Percentiles rank a stretch among this genome's conserved stretches.
Conservation (phyloP, 2,329 filamentous ascomycete genomes). For the Aspergillus melleus region DNA sequence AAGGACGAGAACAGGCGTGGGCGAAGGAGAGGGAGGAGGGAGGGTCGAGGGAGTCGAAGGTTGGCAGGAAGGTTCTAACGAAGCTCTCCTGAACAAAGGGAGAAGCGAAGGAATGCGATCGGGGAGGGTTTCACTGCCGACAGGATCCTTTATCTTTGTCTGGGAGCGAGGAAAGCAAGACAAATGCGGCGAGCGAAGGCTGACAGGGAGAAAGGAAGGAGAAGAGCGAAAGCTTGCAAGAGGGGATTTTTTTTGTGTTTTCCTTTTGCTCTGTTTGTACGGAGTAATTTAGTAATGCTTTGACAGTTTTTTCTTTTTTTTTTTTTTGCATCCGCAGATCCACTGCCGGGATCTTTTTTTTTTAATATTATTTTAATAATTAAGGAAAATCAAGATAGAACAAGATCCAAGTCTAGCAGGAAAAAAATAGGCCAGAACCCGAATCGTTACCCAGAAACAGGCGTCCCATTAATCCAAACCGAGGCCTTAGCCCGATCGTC, state of each 20-base stretch:
- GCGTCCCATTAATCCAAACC: conserved; percentile 12
- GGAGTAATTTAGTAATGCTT: conserved; percentile 26
- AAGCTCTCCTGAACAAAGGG: conserved; percentile 21
- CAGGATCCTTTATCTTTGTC: conserved; percentile 3
- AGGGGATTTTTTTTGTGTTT: conserved; percentile 29
- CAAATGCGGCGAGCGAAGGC: conserved; percentile 1
- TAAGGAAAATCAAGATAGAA: conserved; percentile 1
- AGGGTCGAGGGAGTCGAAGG: conserved; percentile 15
- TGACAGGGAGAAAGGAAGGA: conserved; percentile 9
- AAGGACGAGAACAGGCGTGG: conserved; percentile 9
- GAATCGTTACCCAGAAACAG: conserved; percentile 11
- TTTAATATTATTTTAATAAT: background rate
- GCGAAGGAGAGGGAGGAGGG: conserved; percentile 2
- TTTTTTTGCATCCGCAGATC: conserved; percentile 29
- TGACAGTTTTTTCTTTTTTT: conserved; percentile 17
- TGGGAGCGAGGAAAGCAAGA: background rate
- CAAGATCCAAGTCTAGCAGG: conserved; percentile 1
- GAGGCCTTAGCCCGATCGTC: conserved; percentile 10
- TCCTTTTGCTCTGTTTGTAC: conserved; percentile 37
- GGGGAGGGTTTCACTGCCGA: conserved; percentile 4
- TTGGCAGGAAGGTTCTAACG: conserved; percentile 16
- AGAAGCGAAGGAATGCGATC: conserved; percentile 20
- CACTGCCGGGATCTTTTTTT: conserved; percentile 15
- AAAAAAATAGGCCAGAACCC: conserved; percentile 3
- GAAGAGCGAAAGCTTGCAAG: conserved; percentile 7